Evolutionary conservation across 345 rosid genomes (phyloP).

Genomic region (Hypericum perforatum): DNA sequence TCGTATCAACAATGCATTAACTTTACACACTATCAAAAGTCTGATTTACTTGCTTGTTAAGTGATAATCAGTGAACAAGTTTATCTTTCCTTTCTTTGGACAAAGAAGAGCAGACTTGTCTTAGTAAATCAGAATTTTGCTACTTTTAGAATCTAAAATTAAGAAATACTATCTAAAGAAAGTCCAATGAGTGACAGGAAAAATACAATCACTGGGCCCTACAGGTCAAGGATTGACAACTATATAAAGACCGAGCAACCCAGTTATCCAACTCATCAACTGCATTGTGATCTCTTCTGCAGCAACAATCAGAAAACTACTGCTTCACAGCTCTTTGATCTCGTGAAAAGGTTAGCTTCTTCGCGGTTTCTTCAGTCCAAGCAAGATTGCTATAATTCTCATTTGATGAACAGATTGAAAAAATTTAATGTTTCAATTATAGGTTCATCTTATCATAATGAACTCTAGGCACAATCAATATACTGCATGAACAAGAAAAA

Average conservation of each 20-base stretch:
- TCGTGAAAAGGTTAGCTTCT: background rate
- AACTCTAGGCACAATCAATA: no score
- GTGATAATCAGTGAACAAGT: background rate
- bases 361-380: background rate
- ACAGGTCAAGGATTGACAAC: background rate
- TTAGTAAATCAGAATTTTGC: background rate
- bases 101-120: background rate
- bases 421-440: no score
- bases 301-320: background rate
- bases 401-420: no score
- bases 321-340: conserved; percentile 1
- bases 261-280: background rate
- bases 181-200: background rate
- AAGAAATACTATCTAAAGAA: background rate
- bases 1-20: no score
- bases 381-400: no score
- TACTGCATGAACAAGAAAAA: no score
- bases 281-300: background rate
- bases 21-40: no score
- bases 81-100: background rate
- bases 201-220: background rate
- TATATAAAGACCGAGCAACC: background rate
- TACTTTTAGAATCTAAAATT: background rate
- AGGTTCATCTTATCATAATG: no score
- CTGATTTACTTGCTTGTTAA: background rate